Conservation (phyloP, 1,284 basidiomycete species). For the Cryptococcus floricola region DNA sequence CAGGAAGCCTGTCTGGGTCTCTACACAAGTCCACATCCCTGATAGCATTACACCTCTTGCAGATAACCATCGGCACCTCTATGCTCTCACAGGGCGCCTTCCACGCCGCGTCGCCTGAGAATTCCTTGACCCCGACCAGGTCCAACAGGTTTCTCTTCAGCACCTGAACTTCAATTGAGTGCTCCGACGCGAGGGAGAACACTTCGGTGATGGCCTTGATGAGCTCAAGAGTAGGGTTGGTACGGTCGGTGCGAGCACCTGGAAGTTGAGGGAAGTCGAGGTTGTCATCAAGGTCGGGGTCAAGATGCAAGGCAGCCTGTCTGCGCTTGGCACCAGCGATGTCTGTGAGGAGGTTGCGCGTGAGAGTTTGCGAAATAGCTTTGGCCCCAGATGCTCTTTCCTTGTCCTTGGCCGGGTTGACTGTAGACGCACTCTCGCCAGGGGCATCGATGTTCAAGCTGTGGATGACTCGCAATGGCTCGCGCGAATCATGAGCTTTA, state of each 20-base stretch:
- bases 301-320: slow-evolving; percentile 58
- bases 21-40: slow-evolving; percentile 93
- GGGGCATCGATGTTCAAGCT: slow-evolving; percentile 50
- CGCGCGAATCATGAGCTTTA: slow-evolving; percentile 57
- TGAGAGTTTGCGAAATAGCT: slow-evolving; percentile 76
- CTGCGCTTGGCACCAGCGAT: slow-evolving; percentile 66
- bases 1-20: slow-evolving; percentile 77
- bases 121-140: slow-evolving; percentile 81
- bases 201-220: slow-evolving; percentile 84
- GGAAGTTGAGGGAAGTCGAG: slow-evolving; percentile 83
- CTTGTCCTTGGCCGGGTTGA: slow-evolving; percentile 64
- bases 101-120: slow-evolving; percentile 76
- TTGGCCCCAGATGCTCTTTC: slow-evolving; percentile 66
- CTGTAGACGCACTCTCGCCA: slow-evolving; percentile 48
- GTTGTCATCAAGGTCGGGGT: slow-evolving; percentile 56
- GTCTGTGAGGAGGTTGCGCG: slow-evolving; percentile 71
- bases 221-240: slow-evolving; percentile 83
- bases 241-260: slow-evolving; percentile 67
- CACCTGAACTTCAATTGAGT: slow-evolving; percentile 78
- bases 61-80: slow-evolving; percentile 81
- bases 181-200: slow-evolving; percentile 71
- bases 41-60: slow-evolving; percentile 81
- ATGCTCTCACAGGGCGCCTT: slow-evolving; percentile 91
- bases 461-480: slow-evolving; percentile 73
- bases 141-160: slow-evolving; percentile 87